Conservation (phyloP, 768 basidiomycete species). For the Dioszegia aurantiaca region DNA sequence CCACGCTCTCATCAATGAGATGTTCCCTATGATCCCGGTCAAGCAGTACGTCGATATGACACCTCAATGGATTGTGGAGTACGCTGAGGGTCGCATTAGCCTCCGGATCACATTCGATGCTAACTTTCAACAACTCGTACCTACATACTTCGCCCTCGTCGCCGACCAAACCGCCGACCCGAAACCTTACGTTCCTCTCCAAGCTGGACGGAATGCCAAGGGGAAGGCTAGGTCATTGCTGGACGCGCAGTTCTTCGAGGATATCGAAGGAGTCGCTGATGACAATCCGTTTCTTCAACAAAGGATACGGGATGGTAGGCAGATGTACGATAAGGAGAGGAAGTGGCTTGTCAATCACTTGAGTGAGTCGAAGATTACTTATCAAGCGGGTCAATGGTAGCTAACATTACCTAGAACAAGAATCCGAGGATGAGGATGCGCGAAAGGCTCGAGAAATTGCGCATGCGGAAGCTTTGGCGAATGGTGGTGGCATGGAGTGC, state of each 20-base stretch:
- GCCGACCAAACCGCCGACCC: conserved; percentile 51
- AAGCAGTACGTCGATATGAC: conserved; percentile 20
- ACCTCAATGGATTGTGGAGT: conserved; percentile 34
- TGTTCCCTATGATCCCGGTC: conserved; percentile 26
- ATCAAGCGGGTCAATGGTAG: neutral
- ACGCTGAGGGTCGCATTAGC: conserved; percentile 51
- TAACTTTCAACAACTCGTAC: conserved; percentile 60
- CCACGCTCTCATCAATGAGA: conserved; percentile 61
- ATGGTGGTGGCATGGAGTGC: conserved; percentile 69
- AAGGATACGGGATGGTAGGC: conserved; percentile 5
- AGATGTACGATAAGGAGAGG: conserved; percentile 51
- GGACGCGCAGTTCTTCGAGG: neutral
- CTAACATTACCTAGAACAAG: neutral
- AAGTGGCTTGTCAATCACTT: conserved; percentile 18
- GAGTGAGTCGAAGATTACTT: conserved; percentile 14
- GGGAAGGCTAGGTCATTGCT: conserved; percentile 53
- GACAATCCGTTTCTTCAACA: conserved; percentile 3
- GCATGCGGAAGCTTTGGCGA: conserved; percentile 56
- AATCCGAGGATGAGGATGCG: conserved; percentile 39
- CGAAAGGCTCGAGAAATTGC: conserved; percentile 55
- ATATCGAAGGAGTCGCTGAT: neutral
- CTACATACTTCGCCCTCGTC: conserved; percentile 61
- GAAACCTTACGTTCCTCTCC: conserved; percentile 33
- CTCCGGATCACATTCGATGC: conserved; percentile 53
- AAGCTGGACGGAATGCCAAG: conserved; percentile 45